Evolutionary conservation across 495 filamentous ascomycete species (phyloP).

Genomic region (Antarctomyces pellizariae): DNA sequence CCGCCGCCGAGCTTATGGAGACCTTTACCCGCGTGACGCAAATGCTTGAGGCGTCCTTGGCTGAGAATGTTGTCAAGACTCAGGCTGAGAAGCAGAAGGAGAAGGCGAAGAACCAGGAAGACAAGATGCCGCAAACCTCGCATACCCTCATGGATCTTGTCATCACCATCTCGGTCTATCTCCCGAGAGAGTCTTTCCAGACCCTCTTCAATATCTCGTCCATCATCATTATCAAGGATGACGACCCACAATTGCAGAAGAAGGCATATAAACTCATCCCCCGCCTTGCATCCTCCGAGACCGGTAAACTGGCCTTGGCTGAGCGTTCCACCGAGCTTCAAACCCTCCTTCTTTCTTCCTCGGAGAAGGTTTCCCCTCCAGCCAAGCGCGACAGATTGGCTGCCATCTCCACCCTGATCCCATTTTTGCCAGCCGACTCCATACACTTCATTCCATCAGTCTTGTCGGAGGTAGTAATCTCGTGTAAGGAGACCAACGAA

Average conservation of each 20-base stretch:
- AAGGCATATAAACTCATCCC: conserved; percentile 97
- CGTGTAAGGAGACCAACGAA: conserved; percentile 92
- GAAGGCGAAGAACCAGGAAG: conserved; percentile 29
- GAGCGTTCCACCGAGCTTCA: conserved; percentile 58
- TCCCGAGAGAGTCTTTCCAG: conserved; percentile 60
- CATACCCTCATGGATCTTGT: conserved; percentile 93
- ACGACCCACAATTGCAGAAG: conserved; percentile 92
- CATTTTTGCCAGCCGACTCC: conserved; percentile 45
- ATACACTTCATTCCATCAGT: conserved; percentile 85
- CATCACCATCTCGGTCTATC: conserved; percentile 82
- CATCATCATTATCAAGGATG: conserved; percentile 45
- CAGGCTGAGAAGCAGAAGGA: conserved; percentile 33
- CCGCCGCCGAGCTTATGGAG: conserved; percentile 45
- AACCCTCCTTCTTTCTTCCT: conserved; percentile 45
- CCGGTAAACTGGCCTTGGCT: conserved; percentile 42
- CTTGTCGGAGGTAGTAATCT: conserved; percentile 79
- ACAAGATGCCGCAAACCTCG: conserved; percentile 70
- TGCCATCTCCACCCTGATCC: conserved; percentile 56
- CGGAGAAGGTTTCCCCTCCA: conserved; percentile 63
- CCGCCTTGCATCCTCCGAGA: conserved; percentile 56
- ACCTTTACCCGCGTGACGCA: conserved; percentile 69
- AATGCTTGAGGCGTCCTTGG: conserved; percentile 57
- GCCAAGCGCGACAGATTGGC: conserved; percentile 64
- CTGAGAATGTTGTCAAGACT: conserved; percentile 26
- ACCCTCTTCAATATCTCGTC: conserved; percentile 65